Evolutionary conservation across 257 asterid species (phyloP).

Genomic region (Solanum pinnatisectum): DNA sequence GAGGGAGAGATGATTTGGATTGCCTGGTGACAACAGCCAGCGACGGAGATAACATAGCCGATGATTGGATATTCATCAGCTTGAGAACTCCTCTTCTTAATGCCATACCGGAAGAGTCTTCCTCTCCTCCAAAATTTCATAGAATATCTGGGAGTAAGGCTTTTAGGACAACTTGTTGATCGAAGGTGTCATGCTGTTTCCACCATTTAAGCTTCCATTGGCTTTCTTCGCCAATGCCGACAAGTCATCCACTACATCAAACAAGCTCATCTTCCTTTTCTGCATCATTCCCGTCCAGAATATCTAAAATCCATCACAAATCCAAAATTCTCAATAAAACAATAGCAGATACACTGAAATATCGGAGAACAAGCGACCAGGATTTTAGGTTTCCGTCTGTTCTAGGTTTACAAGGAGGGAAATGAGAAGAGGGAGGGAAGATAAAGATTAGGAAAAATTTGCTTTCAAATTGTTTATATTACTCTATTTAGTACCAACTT

Average conservation of each 20-base stretch:
- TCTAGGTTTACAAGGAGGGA: neutral
- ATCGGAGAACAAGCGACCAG: neutral
- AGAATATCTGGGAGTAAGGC: constrained; percentile 51
- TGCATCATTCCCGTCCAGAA: constrained; percentile 69
- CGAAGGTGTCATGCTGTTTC: constrained; percentile 8
- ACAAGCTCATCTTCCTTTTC: constrained; percentile 86
- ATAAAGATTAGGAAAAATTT: neutral
- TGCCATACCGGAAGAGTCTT: constrained; percentile 83
- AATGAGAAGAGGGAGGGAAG: neutral
- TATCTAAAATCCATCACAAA: neutral
- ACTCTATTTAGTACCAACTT: neutral
- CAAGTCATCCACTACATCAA: constrained; percentile 85
- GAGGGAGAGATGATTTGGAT: neutral
- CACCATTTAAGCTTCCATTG: constrained; percentile 29
- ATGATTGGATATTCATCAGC: neutral
- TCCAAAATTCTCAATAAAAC: neutral
- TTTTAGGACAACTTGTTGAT: constrained; percentile 47
- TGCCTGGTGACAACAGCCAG: neutral
- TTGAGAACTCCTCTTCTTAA: neutral
- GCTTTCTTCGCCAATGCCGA: constrained; percentile 19
- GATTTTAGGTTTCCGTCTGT: neutral
- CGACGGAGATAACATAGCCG: neutral
- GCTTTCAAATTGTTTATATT: neutral
- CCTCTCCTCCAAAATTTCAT: constrained; percentile 56
- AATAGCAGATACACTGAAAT: neutral